These are phyloP conservation scores for Trametes villosa DNA, from an alignment of 768 basidiomycete species.

Conservation along the genomic window DNA sequence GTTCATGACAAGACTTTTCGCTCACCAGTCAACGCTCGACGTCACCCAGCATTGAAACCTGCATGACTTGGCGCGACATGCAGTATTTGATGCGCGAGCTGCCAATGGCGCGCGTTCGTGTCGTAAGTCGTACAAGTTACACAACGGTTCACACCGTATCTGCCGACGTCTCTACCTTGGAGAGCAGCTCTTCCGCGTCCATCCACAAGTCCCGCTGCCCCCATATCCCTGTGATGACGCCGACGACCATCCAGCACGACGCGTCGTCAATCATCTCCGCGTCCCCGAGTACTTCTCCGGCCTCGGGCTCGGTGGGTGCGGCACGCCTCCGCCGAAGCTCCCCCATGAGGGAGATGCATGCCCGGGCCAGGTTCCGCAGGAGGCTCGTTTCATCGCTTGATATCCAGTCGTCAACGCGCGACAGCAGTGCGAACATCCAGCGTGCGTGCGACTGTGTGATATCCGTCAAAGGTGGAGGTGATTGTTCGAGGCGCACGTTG, in stretches of 20 bases:
- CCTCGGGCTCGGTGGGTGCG: conserved; percentile 1
- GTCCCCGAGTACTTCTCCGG: background rate
- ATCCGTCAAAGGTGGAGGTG: conserved; percentile 35
- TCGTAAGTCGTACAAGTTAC: background rate
- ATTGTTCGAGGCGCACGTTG: conserved; percentile 57
- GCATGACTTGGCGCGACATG: background rate
- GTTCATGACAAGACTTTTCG: background rate
- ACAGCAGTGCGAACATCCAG: conserved; percentile 80
- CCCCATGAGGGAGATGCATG: conserved; percentile 49
- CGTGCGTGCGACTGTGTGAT: conserved; percentile 64
- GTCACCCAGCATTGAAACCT: background rate
- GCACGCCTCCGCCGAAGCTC: conserved; percentile 10
- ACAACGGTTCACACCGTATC: background rate
- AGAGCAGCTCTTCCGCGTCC: conserved; percentile 66
- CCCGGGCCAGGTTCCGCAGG: conserved; percentile 75
- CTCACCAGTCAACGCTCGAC: background rate
- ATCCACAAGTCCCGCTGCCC: conserved; percentile 81
- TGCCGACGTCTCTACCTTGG: conserved; percentile 12
- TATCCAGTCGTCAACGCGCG: conserved; percentile 68
- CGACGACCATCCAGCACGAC: conserved; percentile 77
- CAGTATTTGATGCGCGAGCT: background rate
- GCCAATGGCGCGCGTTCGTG: background rate
- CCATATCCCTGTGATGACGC: conserved; percentile 70
- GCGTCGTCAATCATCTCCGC: conserved; percentile 39
- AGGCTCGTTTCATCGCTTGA: conserved; percentile 77